phyloP scores from a whole-genome alignment of 2,329 filamentous ascomycete genomes.

The Aureobasidium sp. region DNA sequence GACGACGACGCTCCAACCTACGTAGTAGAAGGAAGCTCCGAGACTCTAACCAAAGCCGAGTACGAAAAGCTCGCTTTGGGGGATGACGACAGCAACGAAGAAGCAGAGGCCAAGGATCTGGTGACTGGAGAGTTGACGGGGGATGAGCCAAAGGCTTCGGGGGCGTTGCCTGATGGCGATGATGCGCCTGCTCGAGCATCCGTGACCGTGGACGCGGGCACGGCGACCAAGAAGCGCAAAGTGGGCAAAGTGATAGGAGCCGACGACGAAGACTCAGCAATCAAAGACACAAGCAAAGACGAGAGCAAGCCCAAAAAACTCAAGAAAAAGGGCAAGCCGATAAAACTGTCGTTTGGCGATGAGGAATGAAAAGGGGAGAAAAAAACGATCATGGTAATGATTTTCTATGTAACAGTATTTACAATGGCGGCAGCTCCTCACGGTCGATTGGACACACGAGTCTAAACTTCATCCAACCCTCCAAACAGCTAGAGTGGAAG shows the following conservation, averaged over 20 bases:
- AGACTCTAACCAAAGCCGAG: conserved; percentile 49
- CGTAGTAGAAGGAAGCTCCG: conserved; percentile 65
- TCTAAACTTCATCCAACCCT: conserved; percentile 92
- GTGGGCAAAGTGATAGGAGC: conserved; percentile 29
- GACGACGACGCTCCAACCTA: conserved; percentile 71
- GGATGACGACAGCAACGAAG: conserved; percentile 4
- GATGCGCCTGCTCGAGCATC: conserved; percentile 14
- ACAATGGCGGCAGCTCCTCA: conserved; percentile 80
- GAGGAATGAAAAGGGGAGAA: conserved; percentile 12
- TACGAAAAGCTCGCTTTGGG: conserved; percentile 35
- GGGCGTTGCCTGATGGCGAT: conserved; percentile 21
- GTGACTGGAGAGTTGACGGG: conserved; percentile 21
- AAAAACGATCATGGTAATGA: not conserved
- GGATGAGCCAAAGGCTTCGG: conserved; percentile 21
- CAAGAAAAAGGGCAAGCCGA: conserved; percentile 20
- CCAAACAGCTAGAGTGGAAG: conserved; percentile 84
- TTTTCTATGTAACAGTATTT: conserved; percentile 21
- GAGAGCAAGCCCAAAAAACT: conserved; percentile 20
- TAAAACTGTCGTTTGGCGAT: conserved; percentile 19
- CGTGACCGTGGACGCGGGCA: conserved; percentile 11
- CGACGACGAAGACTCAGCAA: conserved; percentile 22
- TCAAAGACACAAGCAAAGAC: not conserved
- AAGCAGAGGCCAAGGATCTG: not conserved
- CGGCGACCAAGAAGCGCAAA: conserved; percentile 30
- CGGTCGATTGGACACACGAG: conserved; percentile 93